phyloP scores from a whole-genome alignment of 768 basidiomycete species.

The Imleria badia region DNA sequence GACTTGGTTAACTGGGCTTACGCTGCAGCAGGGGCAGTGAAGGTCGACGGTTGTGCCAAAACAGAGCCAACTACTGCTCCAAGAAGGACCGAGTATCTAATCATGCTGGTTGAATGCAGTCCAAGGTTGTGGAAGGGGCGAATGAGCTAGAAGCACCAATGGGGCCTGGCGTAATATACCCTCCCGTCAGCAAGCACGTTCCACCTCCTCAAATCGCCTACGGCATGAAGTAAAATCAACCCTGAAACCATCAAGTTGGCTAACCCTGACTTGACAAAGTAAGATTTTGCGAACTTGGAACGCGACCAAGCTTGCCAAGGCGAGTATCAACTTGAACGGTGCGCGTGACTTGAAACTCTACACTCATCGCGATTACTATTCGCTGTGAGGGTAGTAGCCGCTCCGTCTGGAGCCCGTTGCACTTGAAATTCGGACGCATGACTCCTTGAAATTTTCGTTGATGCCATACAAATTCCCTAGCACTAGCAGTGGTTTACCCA shows the following conservation, averaged over 20 bases:
- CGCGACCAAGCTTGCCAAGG: background rate
- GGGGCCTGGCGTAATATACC: conserved; percentile 13
- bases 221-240: background rate
- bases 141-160: background rate
- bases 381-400: no score
- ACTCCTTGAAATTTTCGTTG: no score
- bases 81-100: conserved; percentile 14
- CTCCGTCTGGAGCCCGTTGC: no score
- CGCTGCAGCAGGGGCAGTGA: conserved; percentile 31
- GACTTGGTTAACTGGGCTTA: conserved; percentile 8
- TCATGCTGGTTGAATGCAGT: background rate
- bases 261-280: background rate
- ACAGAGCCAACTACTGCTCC: conserved; percentile 13
- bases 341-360: background rate
- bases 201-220: no score
- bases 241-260: background rate
- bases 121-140: background rate
- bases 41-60: conserved; percentile 24
- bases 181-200: background rate
- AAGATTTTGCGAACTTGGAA: background rate
- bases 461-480: no score
- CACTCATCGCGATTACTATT: no score
- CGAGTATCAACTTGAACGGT: no score
- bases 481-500: no score
- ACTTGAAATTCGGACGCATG: no score